Evolutionary conservation across 176 grass and related monocot species (phyloP).

Genomic region (Alloteropsis semialata): DNA sequence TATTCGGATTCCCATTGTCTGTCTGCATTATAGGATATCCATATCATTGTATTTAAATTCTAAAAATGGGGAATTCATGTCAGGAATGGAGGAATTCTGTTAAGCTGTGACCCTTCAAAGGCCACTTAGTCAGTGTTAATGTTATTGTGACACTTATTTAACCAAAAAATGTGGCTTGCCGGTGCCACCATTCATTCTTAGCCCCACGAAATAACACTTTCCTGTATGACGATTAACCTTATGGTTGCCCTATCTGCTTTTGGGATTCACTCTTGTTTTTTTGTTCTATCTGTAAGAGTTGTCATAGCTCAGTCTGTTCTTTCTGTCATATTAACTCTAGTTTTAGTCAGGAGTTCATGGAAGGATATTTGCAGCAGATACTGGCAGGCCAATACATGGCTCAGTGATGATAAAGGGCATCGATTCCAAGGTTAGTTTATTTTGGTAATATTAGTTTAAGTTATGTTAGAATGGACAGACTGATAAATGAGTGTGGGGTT

Average conservation of each 20-base stretch:
- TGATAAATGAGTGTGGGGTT: neutral
- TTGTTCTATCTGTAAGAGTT: neutral
- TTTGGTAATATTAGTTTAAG: neutral
- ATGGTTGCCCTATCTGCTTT: neutral
- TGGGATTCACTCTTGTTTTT: neutral
- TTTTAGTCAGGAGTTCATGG: slow-evolving; percentile 89
- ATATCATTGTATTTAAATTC: neutral
- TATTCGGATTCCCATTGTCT: neutral
- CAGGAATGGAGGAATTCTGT: neutral
- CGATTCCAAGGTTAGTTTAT: slow-evolving; percentile 56
- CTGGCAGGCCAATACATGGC: slow-evolving; percentile 66
- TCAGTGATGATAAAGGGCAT: slow-evolving; percentile 66
- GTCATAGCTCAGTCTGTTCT: neutral
- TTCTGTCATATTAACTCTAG: slow-evolving; percentile 24
- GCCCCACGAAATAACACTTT: neutral
- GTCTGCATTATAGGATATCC: neutral
- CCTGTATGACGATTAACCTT: neutral
- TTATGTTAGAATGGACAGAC: neutral
- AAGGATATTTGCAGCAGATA: slow-evolving; percentile 85
- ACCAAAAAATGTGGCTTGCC: neutral
- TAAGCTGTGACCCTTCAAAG: neutral
- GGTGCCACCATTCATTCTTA: neutral
- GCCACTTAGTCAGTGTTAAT: neutral
- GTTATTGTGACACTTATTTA: neutral
- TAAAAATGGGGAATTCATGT: neutral